Evolutionary conservation across 345 rosid genomes (phyloP).

Genomic region (Psidium friedrichsthalianum): DNA sequence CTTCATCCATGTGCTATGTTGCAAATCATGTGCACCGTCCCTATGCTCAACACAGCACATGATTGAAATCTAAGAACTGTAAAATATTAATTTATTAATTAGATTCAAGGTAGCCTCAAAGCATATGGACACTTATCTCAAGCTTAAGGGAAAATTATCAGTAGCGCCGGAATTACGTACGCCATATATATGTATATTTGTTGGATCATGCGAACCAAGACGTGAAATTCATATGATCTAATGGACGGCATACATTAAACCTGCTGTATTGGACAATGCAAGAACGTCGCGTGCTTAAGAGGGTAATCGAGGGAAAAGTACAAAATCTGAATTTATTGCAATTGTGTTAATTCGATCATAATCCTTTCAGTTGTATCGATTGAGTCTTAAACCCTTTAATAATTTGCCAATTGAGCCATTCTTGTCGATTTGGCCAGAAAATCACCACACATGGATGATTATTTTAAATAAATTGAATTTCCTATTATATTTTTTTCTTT

Average conservation of each 20-base stretch:
- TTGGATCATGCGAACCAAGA: fast-evolving
- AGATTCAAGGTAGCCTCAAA: neutral
- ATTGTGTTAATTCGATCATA: too few species aligned
- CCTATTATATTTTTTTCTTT: too few species aligned
- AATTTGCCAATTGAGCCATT: too few species aligned
- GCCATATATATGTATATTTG: fast-evolving
- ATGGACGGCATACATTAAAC: neutral
- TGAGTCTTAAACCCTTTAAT: too few species aligned
- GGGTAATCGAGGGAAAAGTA: neutral
- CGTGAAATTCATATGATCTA: neutral
- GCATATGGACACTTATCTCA: neutral
- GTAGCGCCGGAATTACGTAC: fast-evolving
- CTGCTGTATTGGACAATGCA: neutral
- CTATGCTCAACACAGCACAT: neutral
- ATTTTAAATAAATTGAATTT: too few species aligned
- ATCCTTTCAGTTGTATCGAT: too few species aligned
- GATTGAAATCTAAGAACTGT: neutral
- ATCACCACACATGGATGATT: too few species aligned
- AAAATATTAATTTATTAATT: neutral
- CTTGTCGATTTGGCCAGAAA: too few species aligned
- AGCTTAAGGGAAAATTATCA: neutral
- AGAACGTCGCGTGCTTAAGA: neutral
- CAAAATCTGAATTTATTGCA: too few species aligned
- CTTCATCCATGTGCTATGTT: neutral
- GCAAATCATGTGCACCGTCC: neutral